These are phyloP conservation scores for Raffaelea deltoideospora DNA, from an alignment of 2,329 filamentous ascomycete species.

Conservation along the genomic window DNA sequence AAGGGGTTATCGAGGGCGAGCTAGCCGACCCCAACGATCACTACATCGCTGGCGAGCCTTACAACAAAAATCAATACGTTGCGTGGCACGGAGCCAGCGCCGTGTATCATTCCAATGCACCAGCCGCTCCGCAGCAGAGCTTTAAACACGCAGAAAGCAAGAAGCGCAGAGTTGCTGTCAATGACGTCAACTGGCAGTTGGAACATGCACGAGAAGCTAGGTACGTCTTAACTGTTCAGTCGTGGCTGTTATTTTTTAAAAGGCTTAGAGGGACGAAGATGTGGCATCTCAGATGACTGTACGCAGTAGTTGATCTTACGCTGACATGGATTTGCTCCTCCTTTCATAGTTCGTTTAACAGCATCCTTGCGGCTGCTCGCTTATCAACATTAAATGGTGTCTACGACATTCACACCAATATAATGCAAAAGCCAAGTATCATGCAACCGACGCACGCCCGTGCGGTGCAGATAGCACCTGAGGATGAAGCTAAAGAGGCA, in stretches of 20 bases:
- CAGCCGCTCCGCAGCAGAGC: constrained; percentile 58
- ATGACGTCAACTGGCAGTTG: constrained; percentile 89
- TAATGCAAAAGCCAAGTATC: constrained; percentile 70
- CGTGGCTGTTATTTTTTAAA: too few species aligned
- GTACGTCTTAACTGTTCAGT: too few species aligned
- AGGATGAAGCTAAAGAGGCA: constrained; percentile 11
- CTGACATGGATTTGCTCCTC: too few species aligned
- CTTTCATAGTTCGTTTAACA: constrained; percentile 62
- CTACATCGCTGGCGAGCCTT: constrained; percentile 63
- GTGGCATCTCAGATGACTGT: too few species aligned
- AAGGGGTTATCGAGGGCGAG: constrained; percentile 75
- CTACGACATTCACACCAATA: constrained; percentile 90
- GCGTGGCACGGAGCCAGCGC: constrained; percentile 95
- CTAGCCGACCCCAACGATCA: constrained; percentile 80
- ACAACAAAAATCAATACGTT: constrained; percentile 98
- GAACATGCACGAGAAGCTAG: constrained; percentile 86
- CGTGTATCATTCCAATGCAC: constrained; percentile 76
- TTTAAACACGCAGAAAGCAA: constrained; percentile 65
- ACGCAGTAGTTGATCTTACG: too few species aligned
- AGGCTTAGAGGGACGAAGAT: too few species aligned
- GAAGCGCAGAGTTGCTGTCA: constrained; percentile 75
- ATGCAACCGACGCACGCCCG: constrained; percentile 83
- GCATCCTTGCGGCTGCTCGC: constrained; percentile 53
- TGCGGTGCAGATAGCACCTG: constrained; percentile 53
- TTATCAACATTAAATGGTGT: constrained; percentile 57